Evolutionary conservation across 345 rosid species (phyloP).

Genomic region (Syzygium jambos): DNA sequence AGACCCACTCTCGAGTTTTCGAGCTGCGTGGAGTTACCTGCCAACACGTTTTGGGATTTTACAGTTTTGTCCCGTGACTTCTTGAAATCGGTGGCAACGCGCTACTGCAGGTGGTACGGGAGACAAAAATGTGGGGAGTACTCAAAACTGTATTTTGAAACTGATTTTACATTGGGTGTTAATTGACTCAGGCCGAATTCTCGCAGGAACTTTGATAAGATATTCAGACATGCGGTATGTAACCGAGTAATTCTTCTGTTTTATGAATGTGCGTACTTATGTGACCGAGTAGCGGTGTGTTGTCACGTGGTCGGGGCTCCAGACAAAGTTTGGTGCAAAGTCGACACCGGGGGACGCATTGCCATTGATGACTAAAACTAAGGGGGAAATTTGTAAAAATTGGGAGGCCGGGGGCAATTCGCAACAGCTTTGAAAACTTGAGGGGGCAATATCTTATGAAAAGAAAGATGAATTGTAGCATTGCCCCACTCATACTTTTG

Average conservation of each 20-base stretch:
- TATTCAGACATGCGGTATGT: neutral
- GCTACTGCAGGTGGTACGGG: neutral
- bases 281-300: neutral
- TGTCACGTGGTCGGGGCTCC: neutral
- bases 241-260: too few relatives aligned
- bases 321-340: neutral
- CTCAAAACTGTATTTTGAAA: too few relatives aligned
- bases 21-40: neutral
- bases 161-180: too few relatives aligned
- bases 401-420: neutral
- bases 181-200: neutral
- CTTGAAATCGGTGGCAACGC: neutral
- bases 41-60: neutral
- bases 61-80: neutral
- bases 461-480: neutral
- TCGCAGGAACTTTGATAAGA: neutral
- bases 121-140: too few relatives aligned
- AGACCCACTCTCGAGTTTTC: neutral
- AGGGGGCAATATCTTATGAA: too few relatives aligned
- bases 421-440: too few relatives aligned
- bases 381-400: neutral
- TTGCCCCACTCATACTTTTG: neutral
- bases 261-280: too few relatives aligned
- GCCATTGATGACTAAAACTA: neutral
- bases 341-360: neutral